Evolutionary conservation across 2,329 filamentous ascomycete genomes (phyloP).

Genomic region (Talaromyces sp.): DNA sequence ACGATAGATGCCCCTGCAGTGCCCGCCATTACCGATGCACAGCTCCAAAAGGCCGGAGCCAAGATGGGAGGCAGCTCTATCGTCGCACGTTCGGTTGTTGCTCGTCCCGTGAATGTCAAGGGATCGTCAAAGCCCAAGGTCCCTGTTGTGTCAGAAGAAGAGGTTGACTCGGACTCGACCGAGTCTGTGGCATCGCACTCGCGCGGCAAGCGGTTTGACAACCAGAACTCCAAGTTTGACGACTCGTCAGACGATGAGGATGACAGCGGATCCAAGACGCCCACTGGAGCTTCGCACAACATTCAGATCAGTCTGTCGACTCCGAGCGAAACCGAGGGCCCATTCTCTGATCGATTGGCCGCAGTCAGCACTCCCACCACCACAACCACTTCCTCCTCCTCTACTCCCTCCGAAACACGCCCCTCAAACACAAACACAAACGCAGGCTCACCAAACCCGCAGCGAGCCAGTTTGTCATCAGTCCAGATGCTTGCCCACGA

Average conservation of each 20-base stretch:
- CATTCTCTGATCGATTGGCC: conserved; percentile 17
- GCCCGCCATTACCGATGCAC: conserved; percentile 58
- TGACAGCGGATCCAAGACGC: conserved; percentile 3
- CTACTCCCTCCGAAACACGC: conserved; percentile 15
- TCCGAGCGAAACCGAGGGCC: neutral
- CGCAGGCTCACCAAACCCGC: neutral
- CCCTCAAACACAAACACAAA: conserved; percentile 5
- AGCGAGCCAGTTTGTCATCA: conserved; percentile 20
- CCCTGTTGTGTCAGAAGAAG: conserved; percentile 24
- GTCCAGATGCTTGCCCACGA: conserved; percentile 20
- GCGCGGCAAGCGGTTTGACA: conserved; percentile 16
- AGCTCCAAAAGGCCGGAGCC: conserved; percentile 35
- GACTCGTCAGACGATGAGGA: conserved; percentile 26
- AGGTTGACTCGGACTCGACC: conserved; percentile 13
- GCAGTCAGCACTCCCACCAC: neutral
- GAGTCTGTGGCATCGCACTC: conserved; percentile 15
- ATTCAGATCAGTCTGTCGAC: conserved; percentile 8
- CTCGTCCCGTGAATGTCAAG: conserved; percentile 42
- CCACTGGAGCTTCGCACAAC: conserved; percentile 17
- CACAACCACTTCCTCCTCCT: conserved; percentile 5
- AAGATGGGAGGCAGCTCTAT: conserved; percentile 35
- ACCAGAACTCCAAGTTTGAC: conserved; percentile 28
- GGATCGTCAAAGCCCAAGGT: conserved; percentile 27
- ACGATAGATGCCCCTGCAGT: conserved; percentile 59
- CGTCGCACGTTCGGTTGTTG: conserved; percentile 39